phyloP scores from a whole-genome alignment of 2,329 filamentous ascomycete genomes.

The Cadophora malorum region DNA sequence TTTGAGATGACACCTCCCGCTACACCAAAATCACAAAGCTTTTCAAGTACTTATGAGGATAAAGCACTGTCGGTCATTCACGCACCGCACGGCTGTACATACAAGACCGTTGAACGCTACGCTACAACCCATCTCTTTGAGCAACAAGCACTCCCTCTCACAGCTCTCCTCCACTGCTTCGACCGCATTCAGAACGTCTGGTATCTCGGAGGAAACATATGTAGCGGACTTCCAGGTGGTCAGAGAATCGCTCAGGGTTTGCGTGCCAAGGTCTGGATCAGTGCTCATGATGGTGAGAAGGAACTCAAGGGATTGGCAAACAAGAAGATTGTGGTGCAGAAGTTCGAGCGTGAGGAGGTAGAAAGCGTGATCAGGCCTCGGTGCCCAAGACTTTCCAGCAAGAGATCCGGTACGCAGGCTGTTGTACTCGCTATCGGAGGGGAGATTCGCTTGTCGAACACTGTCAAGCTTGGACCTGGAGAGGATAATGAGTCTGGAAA shows the following conservation, averaged over 20 bases:
- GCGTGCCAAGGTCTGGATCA: conserved; percentile 64
- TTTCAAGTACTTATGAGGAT: conserved; percentile 41
- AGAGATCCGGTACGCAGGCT: conserved; percentile 48
- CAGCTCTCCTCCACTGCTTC: conserved; percentile 69
- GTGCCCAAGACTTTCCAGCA: conserved; percentile 36
- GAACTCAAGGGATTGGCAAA: conserved; percentile 59
- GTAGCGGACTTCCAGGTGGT: conserved; percentile 62
- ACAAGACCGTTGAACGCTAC: conserved; percentile 60
- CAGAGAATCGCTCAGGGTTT: conserved; percentile 60
- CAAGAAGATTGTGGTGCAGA: conserved; percentile 55
- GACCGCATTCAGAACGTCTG: conserved; percentile 64
- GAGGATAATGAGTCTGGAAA: conserved; percentile 11
- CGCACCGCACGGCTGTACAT: conserved; percentile 67
- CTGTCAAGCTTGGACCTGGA: neutral
- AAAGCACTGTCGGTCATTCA: conserved; percentile 66
- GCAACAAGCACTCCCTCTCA: conserved; percentile 65
- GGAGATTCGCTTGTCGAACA: conserved; percentile 15
- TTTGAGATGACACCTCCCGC: conserved; percentile 22
- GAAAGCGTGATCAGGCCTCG: conserved; percentile 45
- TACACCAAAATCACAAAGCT: conserved; percentile 16
- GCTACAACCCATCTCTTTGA: conserved; percentile 61
- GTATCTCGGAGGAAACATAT: conserved; percentile 66
- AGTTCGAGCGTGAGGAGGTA: conserved; percentile 54
- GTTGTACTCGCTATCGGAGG: conserved; percentile 46
- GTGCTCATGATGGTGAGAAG: conserved; percentile 67